These are phyloP conservation scores for Exophiala phaeomuriformis DNA, from an alignment of 2,329 filamentous ascomycete species.

Conservation along the genomic window DNA sequence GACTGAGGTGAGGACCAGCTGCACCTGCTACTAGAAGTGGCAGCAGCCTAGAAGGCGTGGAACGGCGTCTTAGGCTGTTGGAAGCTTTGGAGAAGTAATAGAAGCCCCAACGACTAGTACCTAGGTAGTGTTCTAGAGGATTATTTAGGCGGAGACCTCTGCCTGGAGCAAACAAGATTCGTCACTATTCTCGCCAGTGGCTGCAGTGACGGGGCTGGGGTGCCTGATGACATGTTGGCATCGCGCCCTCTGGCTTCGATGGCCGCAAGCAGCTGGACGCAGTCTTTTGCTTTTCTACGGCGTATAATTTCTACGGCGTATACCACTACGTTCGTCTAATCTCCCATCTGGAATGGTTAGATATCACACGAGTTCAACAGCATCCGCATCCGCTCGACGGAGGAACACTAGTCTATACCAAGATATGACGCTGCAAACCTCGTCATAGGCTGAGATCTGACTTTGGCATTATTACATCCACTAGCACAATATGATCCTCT, in stretches of 20 bases:
- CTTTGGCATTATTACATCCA: constrained; percentile 5
- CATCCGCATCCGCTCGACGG: no score
- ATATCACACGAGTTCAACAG: no score
- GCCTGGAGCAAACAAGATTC: constrained; percentile 40
- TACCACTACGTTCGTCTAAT: no score
- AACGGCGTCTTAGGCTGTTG: neutral
- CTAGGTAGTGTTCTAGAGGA: constrained; percentile 7
- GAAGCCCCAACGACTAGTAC: constrained; percentile 3
- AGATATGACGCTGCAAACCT: no score
- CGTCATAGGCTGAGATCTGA: neutral
- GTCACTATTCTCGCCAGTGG: neutral
- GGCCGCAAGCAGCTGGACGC: neutral
- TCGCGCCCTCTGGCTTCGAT: neutral
- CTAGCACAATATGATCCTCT: neutral
- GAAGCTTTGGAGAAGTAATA: constrained; percentile 10
- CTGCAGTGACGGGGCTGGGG: neutral
- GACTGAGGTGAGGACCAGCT: neutral
- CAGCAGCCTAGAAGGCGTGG: constrained; percentile 3
- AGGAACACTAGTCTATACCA: no score
- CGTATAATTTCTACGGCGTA: no score
- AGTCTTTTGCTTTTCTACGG: neutral
- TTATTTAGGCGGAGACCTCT: constrained; percentile 2
- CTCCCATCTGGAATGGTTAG: no score
- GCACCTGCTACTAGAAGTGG: neutral
- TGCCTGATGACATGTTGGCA: neutral